A percentile compares a stretch with the other conserved stretches of the same genome.
Conservation (phyloP, 345 rosid genomes). For the Hibiscus syriacus region DNA sequence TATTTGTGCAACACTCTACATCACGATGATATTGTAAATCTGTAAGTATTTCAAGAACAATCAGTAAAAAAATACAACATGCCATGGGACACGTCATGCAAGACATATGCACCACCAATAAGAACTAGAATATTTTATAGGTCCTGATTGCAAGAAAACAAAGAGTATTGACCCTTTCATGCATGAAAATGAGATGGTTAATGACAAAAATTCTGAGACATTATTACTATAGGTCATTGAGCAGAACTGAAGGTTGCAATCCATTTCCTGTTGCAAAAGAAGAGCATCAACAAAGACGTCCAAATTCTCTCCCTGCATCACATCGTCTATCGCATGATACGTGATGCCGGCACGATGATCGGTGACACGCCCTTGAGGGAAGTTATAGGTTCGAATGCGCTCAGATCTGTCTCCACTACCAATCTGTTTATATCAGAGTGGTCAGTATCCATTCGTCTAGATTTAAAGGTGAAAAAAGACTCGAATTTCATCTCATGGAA, state of each 20-base stretch:
- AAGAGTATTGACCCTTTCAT: neutral
- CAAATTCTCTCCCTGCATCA: slow-evolving; percentile 78
- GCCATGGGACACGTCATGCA: neutral
- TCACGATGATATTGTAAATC: neutral
- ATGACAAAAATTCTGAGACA: too few species aligned
- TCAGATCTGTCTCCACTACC: slow-evolving; percentile 94
- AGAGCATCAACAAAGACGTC: slow-evolving; percentile 81
- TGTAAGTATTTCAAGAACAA: neutral
- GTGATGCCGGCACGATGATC: slow-evolving; percentile 91
- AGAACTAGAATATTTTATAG: neutral
- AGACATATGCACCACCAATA: neutral
- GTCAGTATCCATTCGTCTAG: slow-evolving; percentile 9
- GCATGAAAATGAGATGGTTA: too few species aligned
- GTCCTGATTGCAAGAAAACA: neutral
- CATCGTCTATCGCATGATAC: slow-evolving; percentile 65
- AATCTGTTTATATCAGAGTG: slow-evolving; percentile 40
- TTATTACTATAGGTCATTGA: slow-evolving; percentile 11
- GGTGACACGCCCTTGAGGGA: slow-evolving; percentile 86
- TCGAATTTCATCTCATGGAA: neutral
- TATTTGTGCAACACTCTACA: neutral
- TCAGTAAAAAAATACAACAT: neutral
- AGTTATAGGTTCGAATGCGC: slow-evolving; percentile 85
- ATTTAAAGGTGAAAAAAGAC: slow-evolving; percentile 1
- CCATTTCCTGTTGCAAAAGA: slow-evolving; percentile 84
- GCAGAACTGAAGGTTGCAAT: slow-evolving; percentile 64